phyloP scores from a whole-genome alignment of 305 asterid species.

The Fraxinus xanthoxyloides region DNA sequence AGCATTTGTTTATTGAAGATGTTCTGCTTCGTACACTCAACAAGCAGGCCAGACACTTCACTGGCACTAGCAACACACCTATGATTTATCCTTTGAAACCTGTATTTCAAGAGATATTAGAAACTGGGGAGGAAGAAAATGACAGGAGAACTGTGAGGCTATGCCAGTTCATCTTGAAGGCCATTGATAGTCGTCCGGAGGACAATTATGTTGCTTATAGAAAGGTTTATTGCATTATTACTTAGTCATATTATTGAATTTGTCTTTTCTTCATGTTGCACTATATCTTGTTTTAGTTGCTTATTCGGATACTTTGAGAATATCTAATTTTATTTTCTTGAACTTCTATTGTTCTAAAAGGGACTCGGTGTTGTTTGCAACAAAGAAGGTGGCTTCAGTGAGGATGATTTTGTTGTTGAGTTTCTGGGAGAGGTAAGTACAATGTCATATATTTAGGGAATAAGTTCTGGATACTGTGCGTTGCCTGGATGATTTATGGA shows the following conservation, averaged over 20 bases:
- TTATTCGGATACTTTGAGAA: slow-evolving; percentile 2
- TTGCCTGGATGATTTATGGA: not conserved
- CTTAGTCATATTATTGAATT: not conserved
- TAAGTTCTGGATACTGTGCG: not conserved
- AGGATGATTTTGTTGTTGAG: slow-evolving; percentile 96
- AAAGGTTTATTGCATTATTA: slow-evolving; percentile 55
- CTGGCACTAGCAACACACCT: slow-evolving; percentile 87
- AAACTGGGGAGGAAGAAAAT: slow-evolving; percentile 55
- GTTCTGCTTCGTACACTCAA: slow-evolving; percentile 83
- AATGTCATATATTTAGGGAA: not conserved
- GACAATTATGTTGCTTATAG: slow-evolving; percentile 96
- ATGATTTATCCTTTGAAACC: slow-evolving; percentile 80
- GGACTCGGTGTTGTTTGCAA: slow-evolving; percentile 99
- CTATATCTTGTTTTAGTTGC: slow-evolving; percentile 3
- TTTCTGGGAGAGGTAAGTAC: slow-evolving; percentile 90
- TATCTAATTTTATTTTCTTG: slow-evolving; percentile 20
- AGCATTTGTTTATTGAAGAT: slow-evolving; percentile 88
- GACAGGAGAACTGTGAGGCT: slow-evolving; percentile 61
- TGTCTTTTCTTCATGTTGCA: slow-evolving; percentile 3
- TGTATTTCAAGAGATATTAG: slow-evolving; percentile 73
- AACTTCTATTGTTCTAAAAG: slow-evolving; percentile 37
- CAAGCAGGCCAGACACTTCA: slow-evolving; percentile 78
- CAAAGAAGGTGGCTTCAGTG: slow-evolving; percentile 85
- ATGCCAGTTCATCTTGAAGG: slow-evolving; percentile 74
- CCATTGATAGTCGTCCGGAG: slow-evolving; percentile 78